Evolutionary conservation across 352 stramenopile species (phyloP).

Genomic region (Phytophthora sp.): DNA sequence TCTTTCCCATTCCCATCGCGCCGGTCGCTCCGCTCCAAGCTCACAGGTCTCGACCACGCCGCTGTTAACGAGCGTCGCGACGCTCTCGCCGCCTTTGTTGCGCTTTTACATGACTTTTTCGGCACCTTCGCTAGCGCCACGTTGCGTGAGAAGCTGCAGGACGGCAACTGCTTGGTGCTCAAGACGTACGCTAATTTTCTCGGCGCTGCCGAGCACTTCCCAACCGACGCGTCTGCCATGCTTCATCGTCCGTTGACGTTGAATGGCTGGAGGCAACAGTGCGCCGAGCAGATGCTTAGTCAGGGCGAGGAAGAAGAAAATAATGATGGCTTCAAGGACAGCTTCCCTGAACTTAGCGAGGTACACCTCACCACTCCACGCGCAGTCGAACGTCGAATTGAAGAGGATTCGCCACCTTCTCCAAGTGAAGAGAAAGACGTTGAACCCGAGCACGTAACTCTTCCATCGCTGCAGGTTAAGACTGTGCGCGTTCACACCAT

Average conservation of each 20-base stretch:
- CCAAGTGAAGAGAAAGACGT: slow-evolving; percentile 13
- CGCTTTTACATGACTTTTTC: slow-evolving; percentile 53
- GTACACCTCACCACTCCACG: slow-evolving; percentile 24
- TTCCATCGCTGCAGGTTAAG: slow-evolving; percentile 66
- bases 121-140: slow-evolving; percentile 37
- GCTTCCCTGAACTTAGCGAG: slow-evolving; percentile 21
- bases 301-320: slow-evolving; percentile 41
- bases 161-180: slow-evolving; percentile 46
- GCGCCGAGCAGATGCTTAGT: slow-evolving; percentile 51
- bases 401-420: slow-evolving; percentile 11
- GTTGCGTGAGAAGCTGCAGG: slow-evolving; percentile 50
- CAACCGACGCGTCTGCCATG: slow-evolving; percentile 18
- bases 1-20: slow-evolving; percentile 50
- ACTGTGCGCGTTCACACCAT: slow-evolving; percentile 69
- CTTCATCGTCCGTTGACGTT: slow-evolving; percentile 55
- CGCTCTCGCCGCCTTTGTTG: slow-evolving; percentile 49
- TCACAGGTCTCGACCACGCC: slow-evolving; percentile 33
- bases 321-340: slow-evolving; percentile 10
- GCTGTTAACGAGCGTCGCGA: slow-evolving; percentile 46
- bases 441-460: slow-evolving; percentile 13
- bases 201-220: slow-evolving; percentile 56
- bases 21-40: slow-evolving; percentile 36
- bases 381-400: slow-evolving; percentile 19
- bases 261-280: slow-evolving; percentile 63
- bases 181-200: slow-evolving; percentile 62